Conservation (phyloP, 768 basidiomycete genomes). For the Suillus occidentalis region DNA sequence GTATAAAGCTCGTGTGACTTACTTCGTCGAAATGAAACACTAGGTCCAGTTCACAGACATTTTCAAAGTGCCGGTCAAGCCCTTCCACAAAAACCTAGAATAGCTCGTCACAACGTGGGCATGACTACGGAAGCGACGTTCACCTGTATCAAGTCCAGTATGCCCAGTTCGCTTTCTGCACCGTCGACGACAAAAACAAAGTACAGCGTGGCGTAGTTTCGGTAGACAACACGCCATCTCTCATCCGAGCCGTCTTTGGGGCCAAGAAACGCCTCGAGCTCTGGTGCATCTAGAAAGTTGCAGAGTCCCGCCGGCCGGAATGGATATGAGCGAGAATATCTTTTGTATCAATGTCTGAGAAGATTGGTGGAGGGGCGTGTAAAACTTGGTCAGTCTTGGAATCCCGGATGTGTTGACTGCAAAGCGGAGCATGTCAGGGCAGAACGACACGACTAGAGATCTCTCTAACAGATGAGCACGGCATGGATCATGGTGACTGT, state of each 20-base stretch:
- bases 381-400: slow-evolving; percentile 85
- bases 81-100: slow-evolving; percentile 91
- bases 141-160: slow-evolving; percentile 93
- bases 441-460: slow-evolving; percentile 15
- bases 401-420: slow-evolving; percentile 93
- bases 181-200: slow-evolving; percentile 97
- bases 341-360: slow-evolving; percentile 74
- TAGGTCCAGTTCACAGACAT: slow-evolving; percentile 96
- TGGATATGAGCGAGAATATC: slow-evolving; percentile 86
- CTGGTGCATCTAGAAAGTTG: slow-evolving; percentile 95
- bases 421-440: slow-evolving; percentile 21
- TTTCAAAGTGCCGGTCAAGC: slow-evolving; percentile 93
- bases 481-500: slow-evolving; percentile 69
- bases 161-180: slow-evolving; percentile 94
- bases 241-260: slow-evolving; percentile 51
- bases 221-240: slow-evolving; percentile 85
- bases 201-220: slow-evolving; percentile 94
- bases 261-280: slow-evolving; percentile 74
- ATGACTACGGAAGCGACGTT: neutral
- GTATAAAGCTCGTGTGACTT: slow-evolving; percentile 17
- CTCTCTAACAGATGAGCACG: slow-evolving; percentile 73
- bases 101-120: neutral
- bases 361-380: slow-evolving; percentile 65
- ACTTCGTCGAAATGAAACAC: slow-evolving; percentile 99
- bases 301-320: slow-evolving; percentile 83